These are phyloP conservation scores for Elaphomyces granulatus DNA, from an alignment of 495 filamentous ascomycete species.

Conservation along the genomic window DNA sequence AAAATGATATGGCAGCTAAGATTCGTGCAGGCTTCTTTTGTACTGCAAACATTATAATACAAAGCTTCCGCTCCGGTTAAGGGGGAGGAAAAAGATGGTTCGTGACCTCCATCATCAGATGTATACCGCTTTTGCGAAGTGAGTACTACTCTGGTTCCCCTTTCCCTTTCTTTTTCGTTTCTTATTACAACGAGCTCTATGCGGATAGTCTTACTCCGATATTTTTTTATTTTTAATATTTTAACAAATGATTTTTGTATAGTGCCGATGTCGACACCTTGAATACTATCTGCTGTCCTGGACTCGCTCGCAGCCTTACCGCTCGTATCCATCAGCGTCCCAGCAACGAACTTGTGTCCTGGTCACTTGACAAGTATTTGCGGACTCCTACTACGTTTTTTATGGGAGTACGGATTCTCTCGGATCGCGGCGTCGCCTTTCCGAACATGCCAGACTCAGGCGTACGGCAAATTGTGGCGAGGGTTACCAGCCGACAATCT, in stretches of 20 bases:
- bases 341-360: conserved; percentile 36
- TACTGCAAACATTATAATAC: conserved; percentile 25
- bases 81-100: conserved; percentile 26
- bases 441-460: conserved; percentile 31
- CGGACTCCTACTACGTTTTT: conserved; percentile 32
- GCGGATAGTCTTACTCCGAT: neutral
- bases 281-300: conserved; percentile 41
- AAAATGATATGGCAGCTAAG: neutral
- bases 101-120: conserved; percentile 49
- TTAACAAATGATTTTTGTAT: neutral
- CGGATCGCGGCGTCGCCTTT: conserved; percentile 41
- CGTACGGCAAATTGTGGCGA: conserved; percentile 58
- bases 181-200: neutral
- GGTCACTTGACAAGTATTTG: conserved; percentile 53
- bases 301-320: conserved; percentile 41
- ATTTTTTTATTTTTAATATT: conserved; percentile 1
- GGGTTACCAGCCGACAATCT: conserved; percentile 52
- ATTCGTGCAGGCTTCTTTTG: conserved; percentile 25
- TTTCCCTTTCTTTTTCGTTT: too few relatives aligned
- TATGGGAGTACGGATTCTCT: conserved; percentile 38
- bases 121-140: conserved; percentile 57
- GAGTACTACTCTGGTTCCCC: conserved; percentile 22
- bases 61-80: conserved; percentile 25
- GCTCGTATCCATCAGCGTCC: conserved; percentile 42
- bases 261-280: conserved; percentile 46